These are phyloP conservation scores for Amanita brunnescens DNA, from an alignment of 768 basidiomycete genomes.

Conservation along the genomic window DNA sequence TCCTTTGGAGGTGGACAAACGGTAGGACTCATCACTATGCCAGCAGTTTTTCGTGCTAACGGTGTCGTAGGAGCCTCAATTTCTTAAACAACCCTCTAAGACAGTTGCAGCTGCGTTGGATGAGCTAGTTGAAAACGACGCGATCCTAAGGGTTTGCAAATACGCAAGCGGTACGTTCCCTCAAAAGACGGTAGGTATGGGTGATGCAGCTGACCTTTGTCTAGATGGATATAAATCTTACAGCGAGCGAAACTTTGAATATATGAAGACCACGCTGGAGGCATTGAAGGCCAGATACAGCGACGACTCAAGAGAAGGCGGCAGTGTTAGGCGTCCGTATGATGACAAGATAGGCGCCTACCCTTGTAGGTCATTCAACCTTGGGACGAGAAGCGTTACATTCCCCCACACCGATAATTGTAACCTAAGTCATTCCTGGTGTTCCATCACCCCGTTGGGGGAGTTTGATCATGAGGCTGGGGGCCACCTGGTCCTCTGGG, in stretches of 20 bases:
- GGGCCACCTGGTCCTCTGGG: neutral
- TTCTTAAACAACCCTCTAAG: neutral
- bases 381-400: neutral
- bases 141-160: neutral
- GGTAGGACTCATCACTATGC: neutral
- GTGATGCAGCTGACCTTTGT: neutral
- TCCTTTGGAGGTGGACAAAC: neutral
- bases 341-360: neutral
- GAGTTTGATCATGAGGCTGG: neutral
- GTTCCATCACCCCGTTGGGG: neutral
- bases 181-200: neutral
- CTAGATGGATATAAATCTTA: neutral
- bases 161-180: neutral
- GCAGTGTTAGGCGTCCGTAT: neutral
- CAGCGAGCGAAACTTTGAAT: neutral
- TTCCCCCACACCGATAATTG: neutral
- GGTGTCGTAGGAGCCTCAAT: neutral
- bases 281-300: neutral
- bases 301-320: neutral
- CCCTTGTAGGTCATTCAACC: neutral
- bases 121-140: neutral
- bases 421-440: neutral
- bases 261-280: neutral
- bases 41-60: neutral
- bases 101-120: neutral